A percentile compares a stretch with the other conserved stretches of the same genome.
These are phyloP conservation scores for Phylloporus scabripes DNA, from an alignment of 768 basidiomycete species.

Conservation along the genomic window DNA sequence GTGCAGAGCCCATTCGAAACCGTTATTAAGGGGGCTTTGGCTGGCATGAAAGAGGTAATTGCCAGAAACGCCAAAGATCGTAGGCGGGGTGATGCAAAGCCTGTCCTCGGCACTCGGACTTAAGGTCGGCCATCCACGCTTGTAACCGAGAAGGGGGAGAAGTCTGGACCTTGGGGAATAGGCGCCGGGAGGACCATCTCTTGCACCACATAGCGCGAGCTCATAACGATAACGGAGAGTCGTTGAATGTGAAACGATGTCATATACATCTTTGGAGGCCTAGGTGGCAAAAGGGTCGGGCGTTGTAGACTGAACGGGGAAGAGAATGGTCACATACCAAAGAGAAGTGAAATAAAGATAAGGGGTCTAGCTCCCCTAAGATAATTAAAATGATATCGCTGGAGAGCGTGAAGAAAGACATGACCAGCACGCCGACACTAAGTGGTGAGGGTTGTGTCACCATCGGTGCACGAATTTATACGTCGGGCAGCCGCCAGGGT, in stretches of 20 bases:
- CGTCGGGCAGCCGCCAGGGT: slow-evolving; percentile 20
- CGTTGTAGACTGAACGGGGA: not conserved
- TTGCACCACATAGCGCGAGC: slow-evolving; percentile 28
- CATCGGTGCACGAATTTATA: slow-evolving; percentile 25
- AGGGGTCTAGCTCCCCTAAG: slow-evolving; percentile 31
- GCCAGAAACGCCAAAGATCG: slow-evolving; percentile 30
- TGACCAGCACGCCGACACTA: slow-evolving; percentile 32
- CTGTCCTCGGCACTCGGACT: slow-evolving; percentile 29
- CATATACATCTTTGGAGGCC: slow-evolving; percentile 22
- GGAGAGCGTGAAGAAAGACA: slow-evolving; percentile 31
- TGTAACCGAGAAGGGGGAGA: slow-evolving; percentile 26
- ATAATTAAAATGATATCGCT: slow-evolving; percentile 27
- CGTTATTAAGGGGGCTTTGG: slow-evolving; percentile 29
- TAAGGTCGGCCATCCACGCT: slow-evolving; percentile 31
- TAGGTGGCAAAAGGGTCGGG: slow-evolving; percentile 6
- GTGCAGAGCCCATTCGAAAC: slow-evolving; percentile 30
- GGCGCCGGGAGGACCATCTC: slow-evolving; percentile 22
- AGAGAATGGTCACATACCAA: slow-evolving; percentile 14
- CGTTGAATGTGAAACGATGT: slow-evolving; percentile 21
- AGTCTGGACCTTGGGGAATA: slow-evolving; percentile 20
- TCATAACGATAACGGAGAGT: slow-evolving; percentile 31
- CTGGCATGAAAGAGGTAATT: slow-evolving; percentile 32
- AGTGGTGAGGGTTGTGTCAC: slow-evolving; percentile 11
- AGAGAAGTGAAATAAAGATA: slow-evolving; percentile 30
- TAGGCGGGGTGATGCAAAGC: slow-evolving; percentile 28